A percentile compares a stretch with the other conserved stretches of the same genome.
Evolutionary conservation across 2,329 filamentous ascomycete species (phyloP).

Genomic region (Pseudogymnoascus sp.): DNA sequence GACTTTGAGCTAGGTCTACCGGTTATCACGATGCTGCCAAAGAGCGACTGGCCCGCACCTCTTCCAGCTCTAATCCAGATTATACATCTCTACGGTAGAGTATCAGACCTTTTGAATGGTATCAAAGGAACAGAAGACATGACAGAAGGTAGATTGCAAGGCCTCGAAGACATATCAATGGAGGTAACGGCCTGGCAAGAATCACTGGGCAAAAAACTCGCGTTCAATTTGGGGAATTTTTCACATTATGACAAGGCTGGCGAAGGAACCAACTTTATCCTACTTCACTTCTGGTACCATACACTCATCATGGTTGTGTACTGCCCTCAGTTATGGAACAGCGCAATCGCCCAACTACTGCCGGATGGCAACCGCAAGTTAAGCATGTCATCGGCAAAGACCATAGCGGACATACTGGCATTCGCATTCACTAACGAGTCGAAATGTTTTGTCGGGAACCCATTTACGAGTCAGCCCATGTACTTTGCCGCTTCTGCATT

Average conservation of each 20-base stretch:
- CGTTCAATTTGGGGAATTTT: conserved; percentile 82
- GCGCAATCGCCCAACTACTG: conserved; percentile 60
- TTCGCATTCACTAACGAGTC: conserved; percentile 81
- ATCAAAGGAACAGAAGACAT: conserved; percentile 67
- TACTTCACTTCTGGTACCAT: conserved; percentile 84
- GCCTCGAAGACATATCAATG: conserved; percentile 68
- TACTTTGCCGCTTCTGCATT: conserved; percentile 89
- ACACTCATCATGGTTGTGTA: conserved; percentile 77
- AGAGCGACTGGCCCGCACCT: conserved; percentile 63
- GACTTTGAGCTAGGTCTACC: conserved; percentile 75
- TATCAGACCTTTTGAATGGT: conserved; percentile 77
- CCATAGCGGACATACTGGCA: conserved; percentile 78
- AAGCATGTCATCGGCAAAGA: conserved; percentile 54
- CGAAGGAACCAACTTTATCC: conserved; percentile 78
- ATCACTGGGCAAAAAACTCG: conserved; percentile 61
- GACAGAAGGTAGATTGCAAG: conserved; percentile 63
- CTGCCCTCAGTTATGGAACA: conserved; percentile 72
- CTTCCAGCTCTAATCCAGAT: conserved; percentile 76
- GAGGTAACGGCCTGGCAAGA: conserved; percentile 68
- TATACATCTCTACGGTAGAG: conserved; percentile 75
- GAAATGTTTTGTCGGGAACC: conserved; percentile 79
- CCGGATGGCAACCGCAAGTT: conserved; percentile 66
- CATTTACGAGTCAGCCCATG: conserved; percentile 83
- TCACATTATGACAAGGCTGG: conserved; percentile 72
- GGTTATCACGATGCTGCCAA: conserved; percentile 38